Percentiles rank a stretch among this genome's conserved stretches.
phyloP scores from a whole-genome alignment of 805 yeast genomes.

The Tetrapisispora namnaoensis region DNA sequence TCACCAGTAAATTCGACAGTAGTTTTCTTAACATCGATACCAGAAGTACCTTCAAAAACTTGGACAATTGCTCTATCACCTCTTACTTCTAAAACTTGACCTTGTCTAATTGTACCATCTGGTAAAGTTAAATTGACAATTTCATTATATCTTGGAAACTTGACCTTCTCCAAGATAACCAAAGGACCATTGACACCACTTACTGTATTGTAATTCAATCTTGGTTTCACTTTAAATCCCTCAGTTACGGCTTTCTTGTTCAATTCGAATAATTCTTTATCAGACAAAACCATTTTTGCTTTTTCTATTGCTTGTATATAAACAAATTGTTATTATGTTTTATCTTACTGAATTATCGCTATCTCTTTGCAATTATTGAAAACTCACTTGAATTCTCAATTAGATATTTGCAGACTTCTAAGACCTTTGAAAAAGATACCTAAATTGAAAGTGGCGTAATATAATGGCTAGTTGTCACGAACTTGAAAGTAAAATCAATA shows the following conservation, averaged over 20 bases:
- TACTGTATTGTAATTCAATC: conserved; percentile 89
- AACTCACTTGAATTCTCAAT: too few species aligned
- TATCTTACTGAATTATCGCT: not conserved
- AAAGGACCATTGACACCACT: conserved; percentile 98
- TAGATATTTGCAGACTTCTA: too few species aligned
- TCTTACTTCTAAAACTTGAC: conserved; percentile 96
- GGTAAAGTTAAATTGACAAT: conserved; percentile 95
- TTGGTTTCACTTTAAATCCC: conserved; percentile 85
- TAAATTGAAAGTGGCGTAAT: too few species aligned
- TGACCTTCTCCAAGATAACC: conserved; percentile 79
- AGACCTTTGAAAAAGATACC: too few species aligned
- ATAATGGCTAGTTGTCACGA: too few species aligned
- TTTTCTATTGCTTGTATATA: too few species aligned
- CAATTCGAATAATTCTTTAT: conserved; percentile 47
- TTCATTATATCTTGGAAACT: conserved; percentile 87
- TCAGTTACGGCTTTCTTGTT: conserved; percentile 88
- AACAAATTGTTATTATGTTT: not conserved
- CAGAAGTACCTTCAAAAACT: conserved; percentile 98
- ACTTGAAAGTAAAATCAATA: too few species aligned
- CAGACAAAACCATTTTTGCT: conserved; percentile 25
- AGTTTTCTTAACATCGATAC: conserved; percentile 96
- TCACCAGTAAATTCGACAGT: conserved; percentile 96
- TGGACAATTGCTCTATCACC: conserved; percentile 97
- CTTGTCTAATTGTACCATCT: conserved; percentile 90
- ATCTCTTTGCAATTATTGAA: too few species aligned